Conservation (phyloP, 1,139 yeast genomes). For the Saccharomycopsis hybrid region DNA sequence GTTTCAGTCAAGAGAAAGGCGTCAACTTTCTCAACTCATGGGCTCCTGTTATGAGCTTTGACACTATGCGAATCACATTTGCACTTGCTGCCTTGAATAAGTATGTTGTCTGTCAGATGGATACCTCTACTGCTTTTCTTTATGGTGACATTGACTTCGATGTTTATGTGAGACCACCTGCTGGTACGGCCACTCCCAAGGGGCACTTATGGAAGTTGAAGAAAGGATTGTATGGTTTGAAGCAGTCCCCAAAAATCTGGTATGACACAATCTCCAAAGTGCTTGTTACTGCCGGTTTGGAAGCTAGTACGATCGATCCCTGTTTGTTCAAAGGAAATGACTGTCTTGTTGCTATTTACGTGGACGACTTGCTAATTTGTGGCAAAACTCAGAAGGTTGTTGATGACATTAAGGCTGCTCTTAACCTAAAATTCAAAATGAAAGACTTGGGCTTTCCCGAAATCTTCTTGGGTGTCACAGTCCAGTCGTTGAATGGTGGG, state of each 20-base stretch:
- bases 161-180: too few species aligned
- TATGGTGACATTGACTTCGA: not conserved
- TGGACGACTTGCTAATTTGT: constrained; percentile 4
- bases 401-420: too few species aligned
- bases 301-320: constrained; percentile 1
- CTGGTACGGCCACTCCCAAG: too few species aligned
- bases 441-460: not conserved
- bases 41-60: not conserved
- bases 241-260: constrained; percentile 3
- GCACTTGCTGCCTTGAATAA: not conserved
- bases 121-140: not conserved
- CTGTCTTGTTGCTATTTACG: not conserved
- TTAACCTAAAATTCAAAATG: too few species aligned
- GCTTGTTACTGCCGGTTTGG: not conserved
- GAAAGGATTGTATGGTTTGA: constrained; percentile 16
- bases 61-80: not conserved
- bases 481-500: not conserved
- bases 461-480: not conserved
- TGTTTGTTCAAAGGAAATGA: not conserved
- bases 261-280: not conserved
- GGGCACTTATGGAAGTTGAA: constrained; percentile 11
- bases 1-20: not conserved
- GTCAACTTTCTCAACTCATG: not conserved
- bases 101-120: not conserved
- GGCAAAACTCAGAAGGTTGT: not conserved